Base-by-base conservation (phyloP, 2,329 filamentous ascomycete genomes). In the Sclerotinia trifoliorum region DNA sequence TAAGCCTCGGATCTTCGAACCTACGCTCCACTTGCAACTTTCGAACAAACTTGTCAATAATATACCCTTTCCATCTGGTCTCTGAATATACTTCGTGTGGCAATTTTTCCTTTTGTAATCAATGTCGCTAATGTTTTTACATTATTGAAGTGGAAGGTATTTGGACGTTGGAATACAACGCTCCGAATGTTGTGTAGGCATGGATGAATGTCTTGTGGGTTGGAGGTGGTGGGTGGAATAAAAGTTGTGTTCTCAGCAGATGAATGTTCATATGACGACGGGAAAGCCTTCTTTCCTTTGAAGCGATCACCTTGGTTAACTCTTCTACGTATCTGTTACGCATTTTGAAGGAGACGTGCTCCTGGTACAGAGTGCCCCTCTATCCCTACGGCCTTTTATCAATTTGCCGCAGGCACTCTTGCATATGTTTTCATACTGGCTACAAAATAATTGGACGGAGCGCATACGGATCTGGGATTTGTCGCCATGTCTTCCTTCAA, bases 51-150 rank as follows among this genome's bases (percentile, higher is more conserved):
- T 69, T 70, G 70, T 73, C 70, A 70, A 71, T 68, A 71, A 60
- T 54, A 71, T 72, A 69, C 64, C 61, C 62, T 29, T 62, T 51
- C 35, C 35, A 56, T 65, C 26, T 62, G 65, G 46, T 63, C 48
- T 63, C n/a, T 44, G 56, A 63, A 55, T 63, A 42, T 44, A 49
- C 54, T 66, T 66, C 15, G 42, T 66, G 64, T 66, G 64, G 64
- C 29, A 60, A 49, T 29, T 72, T 77, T 73, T 75, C 72, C 69
- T 76, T 42, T 76, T 76, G 74, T 76, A 71, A 74, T 72, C 69
- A 71, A 75, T 73, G 74, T 75, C 71, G 69, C 73, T 76, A 75
- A 76, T 76, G 75, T 75, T 75, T 76, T 76, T 76, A 69, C 60
- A 73, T 74, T 73, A 74, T 75, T 72, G 73, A 70, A 65, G 64